phyloP scores from a whole-genome alignment of 495 filamentous ascomycete species.

The Podospora didyma region DNA sequence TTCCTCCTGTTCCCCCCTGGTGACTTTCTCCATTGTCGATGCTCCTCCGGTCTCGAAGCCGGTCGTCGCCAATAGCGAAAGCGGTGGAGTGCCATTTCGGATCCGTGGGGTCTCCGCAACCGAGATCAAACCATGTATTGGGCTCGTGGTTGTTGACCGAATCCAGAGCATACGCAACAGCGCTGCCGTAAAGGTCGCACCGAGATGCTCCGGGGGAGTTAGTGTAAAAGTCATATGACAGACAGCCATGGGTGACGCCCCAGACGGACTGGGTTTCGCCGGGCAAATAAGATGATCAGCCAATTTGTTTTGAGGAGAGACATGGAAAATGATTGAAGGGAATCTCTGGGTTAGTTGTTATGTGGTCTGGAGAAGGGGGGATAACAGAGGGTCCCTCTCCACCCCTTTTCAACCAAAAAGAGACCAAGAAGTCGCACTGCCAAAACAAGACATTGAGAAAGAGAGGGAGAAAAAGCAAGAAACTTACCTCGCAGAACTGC shows the following conservation, averaged over 20 bases:
- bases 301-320: too few species aligned
- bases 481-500: conserved; percentile 25
- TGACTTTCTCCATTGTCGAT: too few species aligned
- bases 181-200: conserved; percentile 24
- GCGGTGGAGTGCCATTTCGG: neutral
- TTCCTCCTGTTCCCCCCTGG: neutral
- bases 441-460: neutral
- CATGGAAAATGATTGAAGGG: too few species aligned
- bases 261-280: conserved; percentile 11
- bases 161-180: conserved; percentile 17
- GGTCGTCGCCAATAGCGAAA: too few species aligned
- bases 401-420: neutral
- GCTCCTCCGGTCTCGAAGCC: too few species aligned
- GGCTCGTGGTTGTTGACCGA: conserved; percentile 14
- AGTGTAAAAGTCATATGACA: conserved; percentile 21
- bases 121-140: conserved; percentile 26
- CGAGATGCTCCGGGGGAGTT: conserved; percentile 12
- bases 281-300: too few species aligned
- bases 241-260: conserved; percentile 13
- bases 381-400: too few species aligned
- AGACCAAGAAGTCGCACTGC: too few species aligned
- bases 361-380: too few species aligned
- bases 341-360: too few species aligned
- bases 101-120: conserved; percentile 18
- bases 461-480: neutral